A percentile compares a stretch with the other conserved stretches of the same genome.
Evolutionary conservation across 1,284 basidiomycete genomes (phyloP).

Genomic region (Cutaneotrichosporon dermatis): DNA sequence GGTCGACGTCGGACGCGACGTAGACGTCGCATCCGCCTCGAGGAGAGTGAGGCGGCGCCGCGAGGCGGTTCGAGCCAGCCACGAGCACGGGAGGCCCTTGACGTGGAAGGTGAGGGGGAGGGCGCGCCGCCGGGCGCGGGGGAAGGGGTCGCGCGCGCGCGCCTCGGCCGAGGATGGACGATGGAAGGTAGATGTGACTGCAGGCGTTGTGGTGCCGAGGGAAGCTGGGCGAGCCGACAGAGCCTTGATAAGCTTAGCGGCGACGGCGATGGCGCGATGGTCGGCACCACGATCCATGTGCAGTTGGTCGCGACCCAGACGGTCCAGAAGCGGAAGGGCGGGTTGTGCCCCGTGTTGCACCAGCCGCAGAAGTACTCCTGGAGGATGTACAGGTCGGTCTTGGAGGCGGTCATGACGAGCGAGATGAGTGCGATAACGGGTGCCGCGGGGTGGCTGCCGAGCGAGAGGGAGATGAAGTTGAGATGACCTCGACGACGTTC

Average conservation of each 20-base stretch:
- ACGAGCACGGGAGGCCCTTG: conserved; percentile 58
- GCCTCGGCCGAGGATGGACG: background rate
- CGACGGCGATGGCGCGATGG: conserved; percentile 32
- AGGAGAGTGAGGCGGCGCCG: conserved; percentile 75
- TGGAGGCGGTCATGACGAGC: conserved; percentile 71
- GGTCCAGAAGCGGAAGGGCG: conserved; percentile 52
- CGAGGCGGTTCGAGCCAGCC: conserved; percentile 69
- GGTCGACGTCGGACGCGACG: conserved; percentile 53
- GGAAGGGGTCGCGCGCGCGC: conserved; percentile 24
- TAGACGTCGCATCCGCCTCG: conserved; percentile 71
- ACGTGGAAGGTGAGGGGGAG: conserved; percentile 71
- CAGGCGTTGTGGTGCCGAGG: background rate
- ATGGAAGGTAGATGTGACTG: background rate
- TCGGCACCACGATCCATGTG: conserved; percentile 38
- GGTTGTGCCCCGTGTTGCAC: conserved; percentile 74
- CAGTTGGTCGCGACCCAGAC: conserved; percentile 75
- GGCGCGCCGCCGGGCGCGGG: conserved; percentile 57
- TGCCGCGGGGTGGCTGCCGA: conserved; percentile 53
- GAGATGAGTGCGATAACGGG: conserved; percentile 70
- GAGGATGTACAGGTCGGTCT: conserved; percentile 75
- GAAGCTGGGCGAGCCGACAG: conserved; percentile 8
- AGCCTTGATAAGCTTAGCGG: conserved; percentile 27
- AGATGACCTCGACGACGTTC: conserved; percentile 75
- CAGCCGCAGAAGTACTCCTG: conserved; percentile 54
- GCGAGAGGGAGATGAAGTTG: conserved; percentile 70